A percentile compares a stretch with the other conserved stretches of the same genome.
Evolutionary conservation across 177 flowering plant species (phyloP).

Genomic region (Vitis hybrid): DNA sequence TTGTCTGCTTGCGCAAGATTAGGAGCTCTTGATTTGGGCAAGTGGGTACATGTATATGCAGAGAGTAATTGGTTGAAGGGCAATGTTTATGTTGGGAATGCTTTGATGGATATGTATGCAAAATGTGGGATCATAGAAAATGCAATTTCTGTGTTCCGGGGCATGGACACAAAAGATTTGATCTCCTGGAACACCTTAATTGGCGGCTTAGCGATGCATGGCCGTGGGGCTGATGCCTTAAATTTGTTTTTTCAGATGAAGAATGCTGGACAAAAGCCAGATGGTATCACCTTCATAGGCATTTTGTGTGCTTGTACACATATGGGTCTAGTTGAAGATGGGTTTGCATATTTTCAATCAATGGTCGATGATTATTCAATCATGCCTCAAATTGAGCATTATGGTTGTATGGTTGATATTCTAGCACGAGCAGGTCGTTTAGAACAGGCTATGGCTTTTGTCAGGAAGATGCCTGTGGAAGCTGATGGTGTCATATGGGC

Average conservation of each 20-base stretch:
- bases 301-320: slow-evolving; percentile 77
- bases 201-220: slow-evolving; percentile 67
- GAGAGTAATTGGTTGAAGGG: slow-evolving; percentile 40
- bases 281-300: slow-evolving; percentile 73
- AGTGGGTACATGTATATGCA: slow-evolving; percentile 68
- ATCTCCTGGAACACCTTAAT: slow-evolving; percentile 80
- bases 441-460: slow-evolving; percentile 55
- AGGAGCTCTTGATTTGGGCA: slow-evolving; percentile 71
- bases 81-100: slow-evolving; percentile 63
- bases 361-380: slow-evolving; percentile 55
- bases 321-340: slow-evolving; percentile 65
- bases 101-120: slow-evolving; percentile 81
- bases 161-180: slow-evolving; percentile 58
- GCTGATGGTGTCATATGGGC: slow-evolving; percentile 82
- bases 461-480: slow-evolving; percentile 65
- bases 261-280: slow-evolving; percentile 48
- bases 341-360: slow-evolving; percentile 48
- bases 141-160: slow-evolving; percentile 52
- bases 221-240: slow-evolving; percentile 63
- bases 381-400: slow-evolving; percentile 74
- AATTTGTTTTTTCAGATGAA: slow-evolving; percentile 50
- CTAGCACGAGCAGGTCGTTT: slow-evolving; percentile 66
- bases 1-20: slow-evolving; percentile 73
- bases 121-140: slow-evolving; percentile 70
- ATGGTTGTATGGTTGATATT: slow-evolving; percentile 83